Evolutionary conservation across 1,139 yeast species (phyloP), one percentile per base, ranked within the genome.

Genomic region (Magnusiomyces magnusii): DNA sequence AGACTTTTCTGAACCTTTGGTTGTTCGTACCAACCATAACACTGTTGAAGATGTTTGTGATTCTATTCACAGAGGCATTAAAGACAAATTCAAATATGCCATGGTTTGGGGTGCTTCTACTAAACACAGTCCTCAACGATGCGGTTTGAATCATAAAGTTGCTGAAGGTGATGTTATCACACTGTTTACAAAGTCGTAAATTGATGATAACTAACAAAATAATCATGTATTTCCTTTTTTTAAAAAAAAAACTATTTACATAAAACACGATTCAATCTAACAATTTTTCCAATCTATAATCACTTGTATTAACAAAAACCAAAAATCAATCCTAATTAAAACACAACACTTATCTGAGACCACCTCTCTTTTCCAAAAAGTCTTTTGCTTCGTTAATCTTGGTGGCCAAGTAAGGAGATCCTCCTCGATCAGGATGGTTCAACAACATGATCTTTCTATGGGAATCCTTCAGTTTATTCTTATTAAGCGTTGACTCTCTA

Each of bases 151-250:
- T 56, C 99, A 95, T 75, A 78, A 72, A 10, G 78, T 93, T 66
- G 87, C 86, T 74, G 99, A 93, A 73, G 99, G 93, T 75, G 99
- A 93, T 75, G 99, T 95, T 41, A 95, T 93, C 58, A 92, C 99
- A 36, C 90, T 93, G 68, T 80, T 92, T 39, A 17, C 19, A 5
- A 39, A 9, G 44, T 39, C 44, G 3, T 39, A 10, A 10, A 3
- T 39, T 13, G 13, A 31, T 31, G 36, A 31, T 31, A 31, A 31
- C 13, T 7, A 31, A 31, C 13, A 31, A 31, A 31, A n/a, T n/a
- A n/a, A n/a, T n/a, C n/a, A n/a, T n/a, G n/a, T n/a, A n/a, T n/a
- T n/a, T n/a, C n/a, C n/a, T n/a, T n/a, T n/a, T n/a, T n/a, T n/a
- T n/a, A n/a, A n/a, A n/a, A n/a, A n/a, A n/a, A n/a, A n/a, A n/a